phyloP scores from a whole-genome alignment of 371 early-diverging fungal genomes.

The Smittium culicis region DNA sequence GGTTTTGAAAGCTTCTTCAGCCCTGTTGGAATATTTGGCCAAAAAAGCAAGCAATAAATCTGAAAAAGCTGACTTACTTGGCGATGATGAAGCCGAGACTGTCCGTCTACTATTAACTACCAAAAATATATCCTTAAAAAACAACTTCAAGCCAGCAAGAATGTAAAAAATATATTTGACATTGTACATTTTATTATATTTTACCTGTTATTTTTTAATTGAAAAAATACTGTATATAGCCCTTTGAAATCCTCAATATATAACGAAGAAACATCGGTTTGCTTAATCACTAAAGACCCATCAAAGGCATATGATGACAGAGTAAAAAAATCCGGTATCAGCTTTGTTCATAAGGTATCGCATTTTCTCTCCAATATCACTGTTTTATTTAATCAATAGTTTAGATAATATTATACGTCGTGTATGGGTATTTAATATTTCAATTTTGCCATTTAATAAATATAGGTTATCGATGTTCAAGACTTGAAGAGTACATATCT shows the following conservation, averaged over 20 bases:
- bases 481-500: slow-evolving; percentile 61
- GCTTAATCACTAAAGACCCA: slow-evolving; percentile 75
- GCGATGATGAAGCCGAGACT: not conserved
- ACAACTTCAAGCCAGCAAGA: not conserved
- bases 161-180: not conserved
- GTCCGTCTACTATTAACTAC: not conserved
- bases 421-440: too few relatives aligned
- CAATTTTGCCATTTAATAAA: too few relatives aligned
- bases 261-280: slow-evolving; percentile 42
- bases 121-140: not conserved
- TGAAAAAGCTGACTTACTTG: not conserved
- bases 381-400: too few relatives aligned
- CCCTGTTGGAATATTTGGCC: not conserved
- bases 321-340: slow-evolving; percentile 45
- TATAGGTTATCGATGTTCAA: slow-evolving; percentile 57
- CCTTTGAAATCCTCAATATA: slow-evolving; percentile 42
- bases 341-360: slow-evolving; percentile 20
- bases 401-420: too few relatives aligned
- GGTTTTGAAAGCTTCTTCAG: not conserved
- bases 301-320: slow-evolving; percentile 54
- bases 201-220: too few relatives aligned
- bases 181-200: too few relatives aligned
- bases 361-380: too few relatives aligned
- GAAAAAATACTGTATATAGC: too few relatives aligned
- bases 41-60: not conserved